These are phyloP conservation scores for Colletotrichum endophyticum DNA, from an alignment of 2,329 filamentous ascomycete genomes.

Conservation along the genomic window DNA sequence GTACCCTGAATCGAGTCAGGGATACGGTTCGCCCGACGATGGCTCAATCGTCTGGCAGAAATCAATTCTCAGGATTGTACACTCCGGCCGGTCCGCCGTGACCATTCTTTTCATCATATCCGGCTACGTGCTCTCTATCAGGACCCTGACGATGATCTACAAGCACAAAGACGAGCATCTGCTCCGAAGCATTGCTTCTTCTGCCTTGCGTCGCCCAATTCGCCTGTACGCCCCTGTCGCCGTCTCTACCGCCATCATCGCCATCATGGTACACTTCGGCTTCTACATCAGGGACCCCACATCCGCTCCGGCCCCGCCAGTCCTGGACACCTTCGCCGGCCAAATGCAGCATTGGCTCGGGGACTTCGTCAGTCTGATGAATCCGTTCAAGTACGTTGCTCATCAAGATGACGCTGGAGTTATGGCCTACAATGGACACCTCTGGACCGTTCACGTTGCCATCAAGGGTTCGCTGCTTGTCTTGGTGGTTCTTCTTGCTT, in stretches of 20 bases:
- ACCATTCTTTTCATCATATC: conserved; percentile 67
- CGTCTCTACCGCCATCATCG: conserved; percentile 53
- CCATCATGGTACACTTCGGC: conserved; percentile 25
- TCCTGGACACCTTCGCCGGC: conserved; percentile 25
- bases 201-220: conserved; percentile 55
- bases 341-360: conserved; percentile 52
- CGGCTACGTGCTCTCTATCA: conserved; percentile 64
- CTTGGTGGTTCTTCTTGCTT: conserved; percentile 58
- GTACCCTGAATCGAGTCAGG: conserved; percentile 14
- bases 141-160: conserved; percentile 49
- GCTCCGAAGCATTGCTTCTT: conserved; percentile 48
- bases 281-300: neutral
- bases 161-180: conserved; percentile 39
- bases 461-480: conserved; percentile 62
- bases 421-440: conserved; percentile 56
- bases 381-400: conserved; percentile 12
- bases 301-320: neutral
- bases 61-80: conserved; percentile 57
- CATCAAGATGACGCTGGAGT: neutral
- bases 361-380: conserved; percentile 28
- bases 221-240: conserved; percentile 56
- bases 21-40: conserved; percentile 49
- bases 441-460: conserved; percentile 69
- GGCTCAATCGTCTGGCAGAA: conserved; percentile 46
- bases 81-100: conserved; percentile 60